A percentile compares a stretch with the other conserved stretches of the same genome.
These are phyloP conservation scores for Volvariella volvacea DNA, from an alignment of 1,284 basidiomycete genomes.

Conservation along the genomic window DNA sequence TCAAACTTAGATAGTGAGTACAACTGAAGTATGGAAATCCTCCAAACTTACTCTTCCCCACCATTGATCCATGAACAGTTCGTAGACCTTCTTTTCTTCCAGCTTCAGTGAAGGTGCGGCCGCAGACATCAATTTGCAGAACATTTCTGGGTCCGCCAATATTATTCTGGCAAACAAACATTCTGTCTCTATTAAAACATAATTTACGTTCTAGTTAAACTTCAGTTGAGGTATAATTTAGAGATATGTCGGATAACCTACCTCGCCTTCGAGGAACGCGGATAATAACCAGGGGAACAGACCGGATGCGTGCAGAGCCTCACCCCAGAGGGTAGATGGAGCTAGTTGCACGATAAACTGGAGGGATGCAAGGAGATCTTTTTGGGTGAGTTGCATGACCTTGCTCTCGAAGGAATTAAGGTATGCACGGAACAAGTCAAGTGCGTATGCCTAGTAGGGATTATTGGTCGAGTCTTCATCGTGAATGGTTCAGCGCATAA, in stretches of 20 bases:
- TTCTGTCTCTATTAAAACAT: conserved; percentile 59
- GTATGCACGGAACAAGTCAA: conserved; percentile 51
- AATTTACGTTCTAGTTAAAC: conserved; percentile 37
- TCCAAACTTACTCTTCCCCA: conserved; percentile 56
- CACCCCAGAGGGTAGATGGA: conserved; percentile 59
- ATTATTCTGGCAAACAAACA: conserved; percentile 66
- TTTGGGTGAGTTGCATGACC: conserved; percentile 46
- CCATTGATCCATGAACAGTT: conserved; percentile 70
- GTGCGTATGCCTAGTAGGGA: conserved; percentile 36
- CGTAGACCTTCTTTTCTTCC: conserved; percentile 51
- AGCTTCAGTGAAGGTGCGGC: conserved; percentile 41
- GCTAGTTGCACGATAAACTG: conserved; percentile 55
- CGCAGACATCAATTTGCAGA: conserved; percentile 59
- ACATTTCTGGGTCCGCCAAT: conserved; percentile 54
- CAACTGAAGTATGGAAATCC: not conserved
- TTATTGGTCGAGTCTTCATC: conserved; percentile 2
- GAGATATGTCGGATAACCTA: conserved; percentile 19
- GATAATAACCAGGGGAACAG: conserved; percentile 57
- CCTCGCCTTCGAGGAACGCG: conserved; percentile 58
- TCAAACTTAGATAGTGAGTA: conserved; percentile 66
- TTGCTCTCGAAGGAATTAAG: conserved; percentile 40
- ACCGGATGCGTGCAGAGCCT: conserved; percentile 62
- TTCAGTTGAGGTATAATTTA: conserved; percentile 2
- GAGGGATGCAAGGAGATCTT: conserved; percentile 48
- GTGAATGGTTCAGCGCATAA: too few species aligned